Evolutionary conservation across 495 filamentous ascomycete species (phyloP).

Genomic region (Poronia punctata): DNA sequence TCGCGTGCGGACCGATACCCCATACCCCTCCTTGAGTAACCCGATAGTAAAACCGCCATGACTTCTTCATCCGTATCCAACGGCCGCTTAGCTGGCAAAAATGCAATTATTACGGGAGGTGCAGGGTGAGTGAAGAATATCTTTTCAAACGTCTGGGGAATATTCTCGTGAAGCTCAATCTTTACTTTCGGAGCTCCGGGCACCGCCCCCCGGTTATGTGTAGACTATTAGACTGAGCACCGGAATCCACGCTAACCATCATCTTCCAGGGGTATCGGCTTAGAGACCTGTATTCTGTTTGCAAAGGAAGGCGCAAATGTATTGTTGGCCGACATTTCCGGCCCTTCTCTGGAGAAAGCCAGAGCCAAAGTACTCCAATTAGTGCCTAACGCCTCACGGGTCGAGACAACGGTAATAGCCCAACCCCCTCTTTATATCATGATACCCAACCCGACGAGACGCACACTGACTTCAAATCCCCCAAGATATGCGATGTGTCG

Average conservation of each 20-base stretch:
- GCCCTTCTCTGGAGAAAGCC: constrained; percentile 62
- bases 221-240: too few relatives aligned
- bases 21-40: too few relatives aligned
- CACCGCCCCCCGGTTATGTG: too few relatives aligned
- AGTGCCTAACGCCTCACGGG: constrained; percentile 51
- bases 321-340: constrained; percentile 78
- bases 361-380: constrained; percentile 62
- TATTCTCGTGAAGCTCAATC: too few relatives aligned
- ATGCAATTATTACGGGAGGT: constrained; percentile 88
- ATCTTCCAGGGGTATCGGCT: constrained; percentile 73
- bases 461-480: not conserved
- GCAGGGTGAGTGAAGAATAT: constrained; percentile 70
- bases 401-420: constrained; percentile 51
- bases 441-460: not conserved
- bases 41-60: not conserved
- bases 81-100: constrained; percentile 79
- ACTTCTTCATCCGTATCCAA: constrained; percentile 26
- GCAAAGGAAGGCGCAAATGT: constrained; percentile 83
- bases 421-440: too few relatives aligned
- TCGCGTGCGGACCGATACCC: too few relatives aligned
- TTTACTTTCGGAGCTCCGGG: not conserved
- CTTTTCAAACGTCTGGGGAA: too few relatives aligned
- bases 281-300: constrained; percentile 91
- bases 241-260: constrained; percentile 5
- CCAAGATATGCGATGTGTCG: constrained; percentile 50